Conservation (phyloP, 306 rosid genomes). For the Rosa rugosa region DNA sequence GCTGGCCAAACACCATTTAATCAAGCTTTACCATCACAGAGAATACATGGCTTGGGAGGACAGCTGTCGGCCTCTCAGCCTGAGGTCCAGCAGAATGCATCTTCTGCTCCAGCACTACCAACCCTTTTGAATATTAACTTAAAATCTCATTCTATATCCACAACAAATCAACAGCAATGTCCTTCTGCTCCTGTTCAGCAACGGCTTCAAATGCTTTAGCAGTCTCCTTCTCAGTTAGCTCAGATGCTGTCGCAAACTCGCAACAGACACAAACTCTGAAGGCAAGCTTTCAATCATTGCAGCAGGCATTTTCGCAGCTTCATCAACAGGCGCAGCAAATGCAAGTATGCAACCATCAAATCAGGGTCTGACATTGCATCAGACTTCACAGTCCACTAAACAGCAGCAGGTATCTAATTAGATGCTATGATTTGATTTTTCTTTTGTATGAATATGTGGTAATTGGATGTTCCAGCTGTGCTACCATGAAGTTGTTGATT, state of each 20-base stretch:
- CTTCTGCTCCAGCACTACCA: conserved; percentile 47
- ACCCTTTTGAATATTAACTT: conserved; percentile 47
- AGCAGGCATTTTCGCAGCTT: conserved; percentile 90
- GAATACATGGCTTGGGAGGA: conserved; percentile 46
- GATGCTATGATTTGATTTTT: not conserved
- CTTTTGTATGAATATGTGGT: not conserved
- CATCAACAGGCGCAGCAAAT: conserved; percentile 84
- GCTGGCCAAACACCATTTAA: conserved; percentile 44
- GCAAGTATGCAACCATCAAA: conserved; percentile 87
- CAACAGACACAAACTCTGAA: conserved; percentile 87
- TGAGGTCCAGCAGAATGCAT: conserved; percentile 48
- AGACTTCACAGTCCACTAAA: conserved; percentile 54
- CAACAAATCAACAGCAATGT: conserved; percentile 50
- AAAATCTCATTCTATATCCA: conserved; percentile 40
- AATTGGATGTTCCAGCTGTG: not conserved
- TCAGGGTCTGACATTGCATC: conserved; percentile 62
- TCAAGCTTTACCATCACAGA: conserved; percentile 49
- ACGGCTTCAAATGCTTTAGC: conserved; percentile 61
- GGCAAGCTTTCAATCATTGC: conserved; percentile 94
- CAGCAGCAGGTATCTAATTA: conserved; percentile 65
- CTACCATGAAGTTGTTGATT: not conserved
- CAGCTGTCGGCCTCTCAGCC: conserved; percentile 76
- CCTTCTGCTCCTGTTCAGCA: conserved; percentile 49
- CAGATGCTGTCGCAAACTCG: conserved; percentile 88
- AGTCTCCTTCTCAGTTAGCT: conserved; percentile 82